Percentiles rank a stretch among this genome's conserved stretches.
Conservation (phyloP, 106 monocot species). For the Acanthochlamys bracteata region DNA sequence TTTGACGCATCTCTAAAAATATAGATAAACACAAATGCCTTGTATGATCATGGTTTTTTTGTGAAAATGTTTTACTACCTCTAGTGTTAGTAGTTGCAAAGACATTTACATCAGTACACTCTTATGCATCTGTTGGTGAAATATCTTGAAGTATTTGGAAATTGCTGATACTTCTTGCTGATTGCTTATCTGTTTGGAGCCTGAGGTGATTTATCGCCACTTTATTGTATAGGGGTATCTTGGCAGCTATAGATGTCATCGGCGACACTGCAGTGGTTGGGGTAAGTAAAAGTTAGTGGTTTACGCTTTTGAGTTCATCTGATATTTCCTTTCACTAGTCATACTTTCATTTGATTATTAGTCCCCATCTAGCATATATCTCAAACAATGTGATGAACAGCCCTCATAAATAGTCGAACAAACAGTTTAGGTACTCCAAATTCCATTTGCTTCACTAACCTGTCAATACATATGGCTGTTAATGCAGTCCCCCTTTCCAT, state of each 20-base stretch:
- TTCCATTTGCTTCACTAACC: too few species aligned
- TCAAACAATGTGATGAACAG: too few species aligned
- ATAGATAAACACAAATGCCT: conserved; percentile 1
- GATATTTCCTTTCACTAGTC: neutral
- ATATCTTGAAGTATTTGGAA: neutral
- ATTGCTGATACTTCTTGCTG: neutral
- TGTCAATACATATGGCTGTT: too few species aligned
- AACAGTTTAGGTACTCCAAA: too few species aligned
- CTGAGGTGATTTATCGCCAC: conserved; percentile 8
- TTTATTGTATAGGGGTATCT: conserved; percentile 51
- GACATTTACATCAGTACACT: neutral
- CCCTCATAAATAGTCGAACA: too few species aligned
- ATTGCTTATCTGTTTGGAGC: neutral
- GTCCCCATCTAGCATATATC: too few species aligned
- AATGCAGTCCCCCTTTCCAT: too few species aligned
- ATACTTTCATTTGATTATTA: neutral
- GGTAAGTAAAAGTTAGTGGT: conserved; percentile 25
- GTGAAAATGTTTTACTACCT: neutral
- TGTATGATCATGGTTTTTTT: neutral
- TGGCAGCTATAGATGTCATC: conserved; percentile 63
- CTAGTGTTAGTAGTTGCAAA: neutral
- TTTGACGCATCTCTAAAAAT: neutral
- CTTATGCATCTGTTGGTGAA: neutral
- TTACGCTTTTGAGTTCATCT: neutral
- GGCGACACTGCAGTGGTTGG: conserved; percentile 38